Conservation (phyloP, 2,329 filamentous ascomycete genomes). For the Neoscytalidium dimidiatum region DNA sequence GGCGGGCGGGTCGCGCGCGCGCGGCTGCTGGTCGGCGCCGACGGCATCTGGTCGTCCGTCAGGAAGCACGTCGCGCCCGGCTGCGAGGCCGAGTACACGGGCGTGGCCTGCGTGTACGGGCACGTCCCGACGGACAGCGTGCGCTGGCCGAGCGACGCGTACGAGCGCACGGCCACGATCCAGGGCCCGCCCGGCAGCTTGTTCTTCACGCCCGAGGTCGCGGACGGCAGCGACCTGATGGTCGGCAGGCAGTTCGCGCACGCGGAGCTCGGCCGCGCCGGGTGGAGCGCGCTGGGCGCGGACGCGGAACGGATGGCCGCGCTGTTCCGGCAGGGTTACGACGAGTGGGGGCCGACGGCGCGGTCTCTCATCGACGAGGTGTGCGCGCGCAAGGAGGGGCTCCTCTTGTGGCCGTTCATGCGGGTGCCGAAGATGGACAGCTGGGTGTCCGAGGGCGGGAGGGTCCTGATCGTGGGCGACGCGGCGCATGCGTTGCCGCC, state of each 20-base stretch:
- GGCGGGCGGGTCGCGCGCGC: slow-evolving; percentile 41
- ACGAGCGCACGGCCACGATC: neutral
- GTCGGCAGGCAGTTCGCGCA: slow-evolving; percentile 22
- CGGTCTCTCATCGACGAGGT: slow-evolving; percentile 40
- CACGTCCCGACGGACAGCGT: slow-evolving; percentile 19
- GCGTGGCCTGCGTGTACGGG: slow-evolving; percentile 26
- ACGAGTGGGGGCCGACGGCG: slow-evolving; percentile 41
- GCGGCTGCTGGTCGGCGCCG: slow-evolving; percentile 54
- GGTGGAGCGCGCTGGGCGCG: neutral
- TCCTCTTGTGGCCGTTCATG: slow-evolving; percentile 54
- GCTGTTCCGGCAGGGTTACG: slow-evolving; percentile 37
- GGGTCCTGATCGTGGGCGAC: slow-evolving; percentile 50
- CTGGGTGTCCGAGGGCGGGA: slow-evolving; percentile 43
- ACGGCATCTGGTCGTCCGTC: slow-evolving; percentile 60
- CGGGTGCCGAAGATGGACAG: slow-evolving; percentile 48
- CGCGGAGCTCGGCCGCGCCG: neutral
- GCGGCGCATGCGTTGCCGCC: slow-evolving; percentile 54
- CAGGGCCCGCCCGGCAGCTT: slow-evolving; percentile 46
- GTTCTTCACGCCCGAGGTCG: slow-evolving; percentile 52
- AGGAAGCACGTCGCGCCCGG: slow-evolving; percentile 49
- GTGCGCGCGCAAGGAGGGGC: slow-evolving; percentile 26
- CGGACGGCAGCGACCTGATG: slow-evolving; percentile 54
- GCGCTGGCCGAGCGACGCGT: neutral
- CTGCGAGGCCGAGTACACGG: slow-evolving; percentile 47
- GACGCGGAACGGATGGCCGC: slow-evolving; percentile 33